Conservation (phyloP, 2,329 filamentous ascomycete species). For the Stachybotrys elegans region DNA sequence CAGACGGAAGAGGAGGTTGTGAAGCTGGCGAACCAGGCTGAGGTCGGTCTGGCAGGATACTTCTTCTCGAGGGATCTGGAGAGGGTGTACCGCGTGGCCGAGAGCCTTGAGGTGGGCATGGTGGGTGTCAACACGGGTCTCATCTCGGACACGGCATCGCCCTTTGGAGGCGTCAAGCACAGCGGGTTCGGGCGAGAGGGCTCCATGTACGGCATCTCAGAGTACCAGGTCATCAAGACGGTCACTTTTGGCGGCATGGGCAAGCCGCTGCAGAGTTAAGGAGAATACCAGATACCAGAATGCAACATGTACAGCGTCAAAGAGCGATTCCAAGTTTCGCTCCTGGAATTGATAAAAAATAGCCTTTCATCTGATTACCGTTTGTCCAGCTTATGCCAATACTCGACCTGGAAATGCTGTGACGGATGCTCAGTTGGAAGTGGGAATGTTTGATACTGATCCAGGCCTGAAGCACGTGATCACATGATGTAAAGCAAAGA, state of each 20-base stretch:
- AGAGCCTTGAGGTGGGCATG: conserved; percentile 79
- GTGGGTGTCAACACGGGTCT: conserved; percentile 76
- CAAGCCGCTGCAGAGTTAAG: conserved; percentile 44
- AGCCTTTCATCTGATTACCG: too few relatives aligned
- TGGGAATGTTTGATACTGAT: too few relatives aligned
- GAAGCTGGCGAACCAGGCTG: conserved; percentile 70
- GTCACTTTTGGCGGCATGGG: conserved; percentile 49
- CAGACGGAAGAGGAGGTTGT: conserved; percentile 86
- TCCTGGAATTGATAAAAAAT: too few relatives aligned
- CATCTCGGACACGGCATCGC: conserved; percentile 52
- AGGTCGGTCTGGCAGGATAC: conserved; percentile 89
- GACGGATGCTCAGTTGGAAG: too few relatives aligned
- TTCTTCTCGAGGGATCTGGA: conserved; percentile 72
- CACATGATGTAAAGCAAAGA: too few relatives aligned
- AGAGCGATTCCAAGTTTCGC: too few relatives aligned
- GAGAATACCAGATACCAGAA: too few relatives aligned
- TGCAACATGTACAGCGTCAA: too few relatives aligned
- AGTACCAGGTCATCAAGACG: conserved; percentile 72
- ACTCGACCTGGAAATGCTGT: too few relatives aligned
- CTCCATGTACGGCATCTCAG: conserved; percentile 69
- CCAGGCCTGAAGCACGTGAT: too few relatives aligned
- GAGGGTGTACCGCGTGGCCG: conserved; percentile 56
- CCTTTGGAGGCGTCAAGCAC: conserved; percentile 78
- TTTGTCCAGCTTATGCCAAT: too few relatives aligned
- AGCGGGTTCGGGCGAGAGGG: conserved; percentile 78